phyloP scores from a whole-genome alignment of 176 grass and related monocot genomes.

The Phragmites australis region DNA sequence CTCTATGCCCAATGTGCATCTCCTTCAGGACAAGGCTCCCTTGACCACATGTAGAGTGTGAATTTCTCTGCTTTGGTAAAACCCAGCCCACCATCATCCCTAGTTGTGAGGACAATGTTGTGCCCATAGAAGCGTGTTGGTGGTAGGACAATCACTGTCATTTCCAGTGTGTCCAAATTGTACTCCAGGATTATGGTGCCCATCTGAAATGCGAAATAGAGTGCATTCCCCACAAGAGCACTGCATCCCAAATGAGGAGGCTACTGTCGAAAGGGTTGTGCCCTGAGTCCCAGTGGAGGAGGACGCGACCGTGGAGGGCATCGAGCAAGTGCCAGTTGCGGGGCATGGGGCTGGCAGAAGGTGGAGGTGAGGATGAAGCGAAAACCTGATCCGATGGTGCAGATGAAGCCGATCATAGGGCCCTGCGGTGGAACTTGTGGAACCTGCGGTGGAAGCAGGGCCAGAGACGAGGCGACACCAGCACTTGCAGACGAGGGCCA shows the following conservation, averaged over 20 bases:
- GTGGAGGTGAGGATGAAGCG: neutral
- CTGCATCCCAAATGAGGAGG: slow-evolving; percentile 11
- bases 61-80: neutral
- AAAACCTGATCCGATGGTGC: rapidly evolving
- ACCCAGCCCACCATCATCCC: neutral
- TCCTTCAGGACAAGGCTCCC: neutral
- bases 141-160: neutral
- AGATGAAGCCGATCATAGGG: neutral
- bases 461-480: neutral
- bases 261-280: neutral
- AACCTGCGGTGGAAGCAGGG: neutral
- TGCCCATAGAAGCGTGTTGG: neutral
- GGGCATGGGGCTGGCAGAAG: neutral
- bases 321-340: neutral
- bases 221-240: neutral
- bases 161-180: neutral
- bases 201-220: neutral
- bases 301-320: slow-evolving; percentile 14
- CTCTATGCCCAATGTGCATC: neutral
- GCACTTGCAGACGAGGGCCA: slow-evolving; percentile 5
- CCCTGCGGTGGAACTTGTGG: neutral
- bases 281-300: neutral
- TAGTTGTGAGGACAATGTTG: neutral
- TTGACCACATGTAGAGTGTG: neutral
- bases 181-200: neutral